Conservation (phyloP, 192 early-diverging fungal genomes). For the Coemansia reversa region DNA sequence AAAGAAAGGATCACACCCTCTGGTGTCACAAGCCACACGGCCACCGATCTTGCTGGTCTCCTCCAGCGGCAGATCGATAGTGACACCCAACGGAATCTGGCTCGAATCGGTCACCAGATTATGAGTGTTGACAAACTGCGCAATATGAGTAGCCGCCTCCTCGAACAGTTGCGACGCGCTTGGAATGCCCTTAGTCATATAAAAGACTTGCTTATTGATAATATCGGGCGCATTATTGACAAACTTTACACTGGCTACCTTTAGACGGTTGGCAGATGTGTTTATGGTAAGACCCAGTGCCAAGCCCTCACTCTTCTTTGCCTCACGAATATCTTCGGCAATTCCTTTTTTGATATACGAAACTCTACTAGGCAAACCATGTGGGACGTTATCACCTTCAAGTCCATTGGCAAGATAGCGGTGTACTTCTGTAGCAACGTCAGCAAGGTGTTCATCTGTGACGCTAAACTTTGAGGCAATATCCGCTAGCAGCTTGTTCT, state of each 20-base stretch:
- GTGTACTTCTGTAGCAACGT: slow-evolving; percentile 25
- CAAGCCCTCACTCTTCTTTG: background rate
- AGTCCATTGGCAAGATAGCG: slow-evolving; percentile 17
- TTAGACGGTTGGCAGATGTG: slow-evolving; percentile 23
- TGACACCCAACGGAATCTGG: slow-evolving; percentile 67
- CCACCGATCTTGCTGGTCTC: slow-evolving; percentile 74
- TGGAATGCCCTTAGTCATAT: slow-evolving; percentile 3
- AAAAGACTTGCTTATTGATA: slow-evolving; percentile 49
- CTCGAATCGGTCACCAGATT: background rate
- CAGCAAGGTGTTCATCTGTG: slow-evolving; percentile 15
- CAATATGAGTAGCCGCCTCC: slow-evolving; percentile 79
- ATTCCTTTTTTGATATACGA: slow-evolving; percentile 27
- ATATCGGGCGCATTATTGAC: slow-evolving; percentile 6
- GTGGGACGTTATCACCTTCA: slow-evolving; percentile 1
- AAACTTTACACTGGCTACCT: slow-evolving; percentile 40
- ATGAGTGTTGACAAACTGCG: slow-evolving; percentile 65
- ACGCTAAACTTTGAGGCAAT: slow-evolving; percentile 26
- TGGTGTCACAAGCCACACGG: slow-evolving; percentile 41
- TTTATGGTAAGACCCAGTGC: slow-evolving; percentile 36
- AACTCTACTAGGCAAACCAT: slow-evolving; percentile 23
- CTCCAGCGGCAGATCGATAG: slow-evolving; percentile 88
- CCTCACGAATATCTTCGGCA: slow-evolving; percentile 18
- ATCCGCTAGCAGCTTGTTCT: slow-evolving; percentile 26
- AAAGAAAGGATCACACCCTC: slow-evolving; percentile 47
- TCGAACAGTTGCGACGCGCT: slow-evolving; percentile 46